Conservation (phyloP, 2,329 filamentous ascomycete species). For the Delphinella strobiligena region DNA sequence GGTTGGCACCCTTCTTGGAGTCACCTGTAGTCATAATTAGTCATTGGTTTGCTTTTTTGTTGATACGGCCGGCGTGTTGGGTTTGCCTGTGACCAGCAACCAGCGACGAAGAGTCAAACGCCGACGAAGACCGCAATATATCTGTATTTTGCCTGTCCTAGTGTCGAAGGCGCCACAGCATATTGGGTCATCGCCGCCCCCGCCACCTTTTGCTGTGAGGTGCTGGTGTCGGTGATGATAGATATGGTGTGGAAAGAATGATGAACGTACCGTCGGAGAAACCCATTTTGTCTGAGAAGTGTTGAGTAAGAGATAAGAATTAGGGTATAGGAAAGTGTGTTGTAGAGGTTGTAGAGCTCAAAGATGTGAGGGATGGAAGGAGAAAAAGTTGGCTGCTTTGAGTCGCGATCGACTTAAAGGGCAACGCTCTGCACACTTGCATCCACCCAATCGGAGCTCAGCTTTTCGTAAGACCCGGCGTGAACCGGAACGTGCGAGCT, state of each 20-base stretch:
- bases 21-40: slow-evolving; percentile 60
- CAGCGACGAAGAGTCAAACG: too few relatives aligned
- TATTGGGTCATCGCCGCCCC: too few relatives aligned
- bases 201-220: too few relatives aligned
- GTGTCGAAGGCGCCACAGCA: too few relatives aligned
- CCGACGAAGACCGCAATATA: too few relatives aligned
- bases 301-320: slow-evolving; percentile 4
- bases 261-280: slow-evolving; percentile 22
- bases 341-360: slow-evolving; percentile 1
- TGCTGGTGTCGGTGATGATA: too few relatives aligned
- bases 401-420: neutral
- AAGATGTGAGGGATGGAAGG: slow-evolving; percentile 2
- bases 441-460: neutral
- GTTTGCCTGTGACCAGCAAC: too few relatives aligned
- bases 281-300: slow-evolving; percentile 21
- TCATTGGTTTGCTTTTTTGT: too few relatives aligned
- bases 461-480: neutral
- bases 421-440: neutral
- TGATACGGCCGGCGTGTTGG: too few relatives aligned
- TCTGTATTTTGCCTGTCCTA: neutral
- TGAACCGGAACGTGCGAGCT: neutral
- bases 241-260: too few relatives aligned
- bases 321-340: slow-evolving; percentile 8
- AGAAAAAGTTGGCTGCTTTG: slow-evolving; percentile 10
- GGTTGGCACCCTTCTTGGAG: slow-evolving; percentile 88